Evolutionary conservation across 805 yeast species (phyloP), one percentile per base, ranked within the genome.

Genomic region (Zygoascus bituminiphila): DNA sequence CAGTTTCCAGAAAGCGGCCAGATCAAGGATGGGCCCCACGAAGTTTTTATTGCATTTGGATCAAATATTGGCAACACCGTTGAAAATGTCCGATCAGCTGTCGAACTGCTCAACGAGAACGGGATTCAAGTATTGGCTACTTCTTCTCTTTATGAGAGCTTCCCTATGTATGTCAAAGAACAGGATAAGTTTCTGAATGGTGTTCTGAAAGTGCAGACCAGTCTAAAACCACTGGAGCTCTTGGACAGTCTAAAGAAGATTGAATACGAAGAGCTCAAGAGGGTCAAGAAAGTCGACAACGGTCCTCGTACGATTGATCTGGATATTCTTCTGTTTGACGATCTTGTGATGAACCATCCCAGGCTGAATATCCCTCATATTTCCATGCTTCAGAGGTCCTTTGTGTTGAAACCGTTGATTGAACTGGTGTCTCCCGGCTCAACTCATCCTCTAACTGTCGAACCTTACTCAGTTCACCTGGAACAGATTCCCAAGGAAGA

Each of bases 251-350:
- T 89, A 50, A 91, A 93, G 60, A 69, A 74, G 22, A 83, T 93
- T 40, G 99, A 93, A 64, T 87, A 87, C 57, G 71, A 78, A 6
- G 75, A 74, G 12, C 69, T 89, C 31, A 70, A 76, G 4, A 70
- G 99, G 39, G 81, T 82, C 20, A 93, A 93, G 62, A 67, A 79
- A 39, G 74, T 87, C 55, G 89, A 84, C 12, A 93, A 93, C 62
- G 96, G 98, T 0, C 98, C 99, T 7, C 72, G 99, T 50, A 69
- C 86, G 10, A 84, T 93, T 46, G 99, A 93, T 61, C 71, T 93
- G 44, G 99, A 93, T 65, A 86, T 93, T 12, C 56, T 91, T 12
- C 66, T 91, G 20, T 91, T 79, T 61, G 93, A 80, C 58, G 62
- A 66, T 44, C 54, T 58, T n/a, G 70, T 80, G 8, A 52, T 84